These are phyloP conservation scores for Fraxinus velutina DNA, from an alignment of 305 asterid genomes.

Conservation along the genomic window DNA sequence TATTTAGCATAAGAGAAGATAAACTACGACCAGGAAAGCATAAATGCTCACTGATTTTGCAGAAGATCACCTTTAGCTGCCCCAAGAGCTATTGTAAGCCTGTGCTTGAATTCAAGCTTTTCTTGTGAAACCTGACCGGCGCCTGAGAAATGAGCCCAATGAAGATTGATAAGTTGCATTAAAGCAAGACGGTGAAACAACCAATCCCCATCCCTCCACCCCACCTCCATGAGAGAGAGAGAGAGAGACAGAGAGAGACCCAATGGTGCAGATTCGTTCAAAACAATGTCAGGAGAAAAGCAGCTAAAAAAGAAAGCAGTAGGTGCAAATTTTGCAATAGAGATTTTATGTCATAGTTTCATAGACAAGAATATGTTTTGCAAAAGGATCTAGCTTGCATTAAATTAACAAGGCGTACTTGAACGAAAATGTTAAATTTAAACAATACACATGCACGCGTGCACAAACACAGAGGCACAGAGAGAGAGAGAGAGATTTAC, in stretches of 20 bases:
- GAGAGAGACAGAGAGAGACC: not conserved
- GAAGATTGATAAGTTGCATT: conserved; percentile 18
- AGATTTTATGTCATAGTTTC: conserved; percentile 1
- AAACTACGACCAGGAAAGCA: conserved; percentile 71
- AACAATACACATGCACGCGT: not conserved
- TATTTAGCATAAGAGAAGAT: conserved; percentile 38
- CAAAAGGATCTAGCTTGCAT: conserved; percentile 6
- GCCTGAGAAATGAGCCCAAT: conserved; percentile 45
- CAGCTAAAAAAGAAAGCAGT: not conserved
- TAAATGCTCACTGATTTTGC: conserved; percentile 95
- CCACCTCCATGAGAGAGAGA: not conserved
- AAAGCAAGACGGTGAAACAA: conserved; percentile 1
- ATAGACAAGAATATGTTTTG: not conserved
- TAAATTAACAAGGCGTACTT: not conserved
- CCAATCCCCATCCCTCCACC: not conserved
- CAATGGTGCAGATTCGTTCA: not conserved
- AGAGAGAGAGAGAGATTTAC: conserved; percentile 35
- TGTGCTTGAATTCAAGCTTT: conserved; percentile 92
- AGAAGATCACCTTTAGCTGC: conserved; percentile 99
- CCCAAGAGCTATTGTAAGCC: conserved; percentile 91
- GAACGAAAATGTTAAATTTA: not conserved
- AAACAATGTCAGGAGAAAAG: not conserved
- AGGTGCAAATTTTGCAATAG: not conserved
- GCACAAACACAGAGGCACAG: not conserved
- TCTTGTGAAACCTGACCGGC: conserved; percentile 74